phyloP scores from a whole-genome alignment of 306 rosid species.

The Elaeagnus macrophylla region DNA sequence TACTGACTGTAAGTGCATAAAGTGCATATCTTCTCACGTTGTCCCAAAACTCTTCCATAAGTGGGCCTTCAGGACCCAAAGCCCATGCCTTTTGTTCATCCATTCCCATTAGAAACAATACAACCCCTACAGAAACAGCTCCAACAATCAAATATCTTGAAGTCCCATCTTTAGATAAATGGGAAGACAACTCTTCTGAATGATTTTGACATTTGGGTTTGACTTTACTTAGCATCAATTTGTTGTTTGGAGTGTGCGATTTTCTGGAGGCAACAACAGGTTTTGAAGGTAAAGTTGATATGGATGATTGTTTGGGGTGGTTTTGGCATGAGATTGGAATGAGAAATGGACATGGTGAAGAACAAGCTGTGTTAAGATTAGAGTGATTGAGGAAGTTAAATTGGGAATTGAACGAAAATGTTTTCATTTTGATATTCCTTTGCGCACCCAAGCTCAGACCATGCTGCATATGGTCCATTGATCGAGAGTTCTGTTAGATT shows the following conservation, averaged over 20 bases:
- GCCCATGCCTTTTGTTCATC: conserved; percentile 67
- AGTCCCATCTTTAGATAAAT: conserved; percentile 7
- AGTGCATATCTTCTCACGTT: conserved; percentile 76
- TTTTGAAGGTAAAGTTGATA: conserved; percentile 15
- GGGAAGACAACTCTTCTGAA: not conserved
- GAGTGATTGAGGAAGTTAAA: conserved; percentile 20
- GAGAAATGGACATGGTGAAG: conserved; percentile 11
- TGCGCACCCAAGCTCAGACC: not conserved
- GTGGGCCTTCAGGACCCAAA: conserved; percentile 85
- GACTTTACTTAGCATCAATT: conserved; percentile 10
- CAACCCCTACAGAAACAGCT: conserved; percentile 57
- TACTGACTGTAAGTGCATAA: conserved; percentile 78
- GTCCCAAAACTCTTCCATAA: conserved; percentile 94
- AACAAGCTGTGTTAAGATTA: conserved; percentile 15
- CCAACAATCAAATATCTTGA: conserved; percentile 46
- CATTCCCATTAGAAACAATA: conserved; percentile 39
- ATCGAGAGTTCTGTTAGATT: no score
- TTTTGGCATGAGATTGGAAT: conserved; percentile 21
- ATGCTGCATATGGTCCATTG: not conserved
- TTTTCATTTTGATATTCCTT: conserved; percentile 22
- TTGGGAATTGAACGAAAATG: conserved; percentile 33
- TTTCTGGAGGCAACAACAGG: not conserved
- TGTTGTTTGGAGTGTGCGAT: not conserved
- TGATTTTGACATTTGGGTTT: conserved; percentile 6
- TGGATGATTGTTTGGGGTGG: conserved; percentile 8